Evolutionary conservation across 106 monocot genomes (phyloP), one percentile per base, ranked within the genome.

Genomic region (Dendrobium chrysotoxum): DNA sequence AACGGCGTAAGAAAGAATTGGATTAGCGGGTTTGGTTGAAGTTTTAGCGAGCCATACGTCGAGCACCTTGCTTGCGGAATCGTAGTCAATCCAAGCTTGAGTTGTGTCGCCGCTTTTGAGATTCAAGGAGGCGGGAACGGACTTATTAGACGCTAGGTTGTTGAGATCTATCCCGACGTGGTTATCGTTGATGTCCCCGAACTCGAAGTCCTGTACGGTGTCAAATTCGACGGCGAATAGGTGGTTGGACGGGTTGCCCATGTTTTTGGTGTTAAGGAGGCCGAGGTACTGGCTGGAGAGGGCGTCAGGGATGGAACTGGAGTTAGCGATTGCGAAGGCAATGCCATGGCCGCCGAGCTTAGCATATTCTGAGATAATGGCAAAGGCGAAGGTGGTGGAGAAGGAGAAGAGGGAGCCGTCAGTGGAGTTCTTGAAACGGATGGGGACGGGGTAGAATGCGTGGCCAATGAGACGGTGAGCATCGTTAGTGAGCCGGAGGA

Each of bases 161-260:
- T 80, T 80, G 53, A 80, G 71, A 26, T 76, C 47, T 13, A 76
- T 11, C 17, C 76, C 76, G 47, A 76, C 28, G 76, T 79, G 79
- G 79, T 79, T 79, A 46, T 80, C 72, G 73, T 66, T 31, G 25
- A 75, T 75, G 28, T 81, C 81, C 17, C 75, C 17, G 57, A 81
- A 81, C 40, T 44, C 50, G 11, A 73, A 54, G 74, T 72, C 75
- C 46, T 57, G 81, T 12, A 55, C 81, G 42, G 81, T 81, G 30
- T 75, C 81, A 23, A 81, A 76, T 21, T 76, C 76, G 46, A 76
- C 47, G 76, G 76, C 76, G 47, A 76, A 76, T n/a, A 76, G 28
- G n/a, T 81, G 81, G 53, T 81, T 61, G 81, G 81, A 72, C 54
- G 65, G 35, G 38, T 81, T 81, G 2, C 75, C 81, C 26, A 39